Evolutionary conservation across 768 basidiomycete genomes (phyloP), one percentile per base, ranked within the genome.

Genomic region (Hysterangium stoloniferum): DNA sequence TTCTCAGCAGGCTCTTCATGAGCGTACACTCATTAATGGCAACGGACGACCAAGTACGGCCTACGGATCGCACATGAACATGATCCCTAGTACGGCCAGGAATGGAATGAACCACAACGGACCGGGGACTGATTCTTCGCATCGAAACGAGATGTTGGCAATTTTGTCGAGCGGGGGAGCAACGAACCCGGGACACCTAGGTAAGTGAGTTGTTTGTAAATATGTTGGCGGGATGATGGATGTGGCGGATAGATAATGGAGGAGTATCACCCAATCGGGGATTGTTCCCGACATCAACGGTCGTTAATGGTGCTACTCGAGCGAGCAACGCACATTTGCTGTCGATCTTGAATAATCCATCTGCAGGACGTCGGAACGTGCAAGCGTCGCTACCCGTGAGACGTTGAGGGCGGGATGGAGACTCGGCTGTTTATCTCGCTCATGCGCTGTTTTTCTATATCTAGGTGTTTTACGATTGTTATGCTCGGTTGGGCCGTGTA

Each of bases 261-360:
- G n/a, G 20, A 27, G 13, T 31, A 20, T 45, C 44, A 24, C 25
- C 44, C 9, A 4, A 29, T 13, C 15, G 44, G 13, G 20, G 44
- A 20, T 31, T 29, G 12, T 32, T 19, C 15, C 33, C 44, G 28
- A 33, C 27, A 22, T 4, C 15, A 8, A 31, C 25, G 15, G 27
- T 45, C 6, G 44, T 27, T n/a, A 9, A 11, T n/a, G n/a, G n/a
- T 29, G 25, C 29, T 6, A 22, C 41, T 25, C 41, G 41, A 6
- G 29, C 24, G 9, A 27, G 24, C 6, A 42, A 42, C 41, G 24
- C 41, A 22, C 44, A 45, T 32, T 31, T 45, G 29, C 29, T 45
- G 29, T 45, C 44, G 5, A 45, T 45, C 12, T 45, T 45, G 29
- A 45, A 45, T 28, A 31, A 19, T 3, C 29, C 44, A 12, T 45